Conservation (phyloP, 1,139 yeast species). For the Suhomyces terraborum region DNA sequence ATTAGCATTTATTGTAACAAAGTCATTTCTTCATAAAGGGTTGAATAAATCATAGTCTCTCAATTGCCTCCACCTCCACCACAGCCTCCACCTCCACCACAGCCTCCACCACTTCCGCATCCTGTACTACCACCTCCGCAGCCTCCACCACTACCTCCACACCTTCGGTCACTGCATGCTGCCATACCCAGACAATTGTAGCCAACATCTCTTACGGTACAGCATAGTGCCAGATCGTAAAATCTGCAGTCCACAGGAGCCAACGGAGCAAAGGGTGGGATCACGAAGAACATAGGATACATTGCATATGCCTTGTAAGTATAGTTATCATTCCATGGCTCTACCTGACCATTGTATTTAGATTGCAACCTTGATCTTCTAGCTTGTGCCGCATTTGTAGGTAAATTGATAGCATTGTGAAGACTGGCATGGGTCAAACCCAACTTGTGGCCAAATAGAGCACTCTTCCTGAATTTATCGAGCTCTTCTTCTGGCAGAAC, state of each 20-base stretch:
- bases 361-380: constrained; percentile 3
- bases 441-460: constrained; percentile 8
- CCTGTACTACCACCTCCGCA: constrained; percentile 7
- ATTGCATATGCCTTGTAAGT: constrained; percentile 4
- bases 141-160: constrained; percentile 6
- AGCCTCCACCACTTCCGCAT: constrained; percentile 11
- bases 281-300: constrained; percentile 16
- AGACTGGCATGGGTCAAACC: constrained; percentile 23
- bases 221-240: constrained; percentile 17
- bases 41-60: too few species aligned
- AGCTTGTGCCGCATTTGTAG: constrained; percentile 11
- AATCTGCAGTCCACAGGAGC: constrained; percentile 9
- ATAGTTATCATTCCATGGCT: constrained; percentile 13
- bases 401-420: constrained; percentile 21
- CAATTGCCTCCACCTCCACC: constrained; percentile 8
- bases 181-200: constrained; percentile 16
- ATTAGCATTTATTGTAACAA: too few species aligned
- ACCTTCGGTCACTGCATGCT: constrained; percentile 4
- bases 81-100: constrained; percentile 6
- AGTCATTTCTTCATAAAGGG: too few species aligned
- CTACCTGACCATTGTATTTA: constrained; percentile 13
- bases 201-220: constrained; percentile 16
- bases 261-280: constrained; percentile 16
- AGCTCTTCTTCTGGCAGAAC: neutral
- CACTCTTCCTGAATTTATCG: constrained; percentile 1